Evolutionary conservation across 768 basidiomycete species (phyloP), one percentile per base, ranked within the genome.

Genomic region (Boletellus emodensis): DNA sequence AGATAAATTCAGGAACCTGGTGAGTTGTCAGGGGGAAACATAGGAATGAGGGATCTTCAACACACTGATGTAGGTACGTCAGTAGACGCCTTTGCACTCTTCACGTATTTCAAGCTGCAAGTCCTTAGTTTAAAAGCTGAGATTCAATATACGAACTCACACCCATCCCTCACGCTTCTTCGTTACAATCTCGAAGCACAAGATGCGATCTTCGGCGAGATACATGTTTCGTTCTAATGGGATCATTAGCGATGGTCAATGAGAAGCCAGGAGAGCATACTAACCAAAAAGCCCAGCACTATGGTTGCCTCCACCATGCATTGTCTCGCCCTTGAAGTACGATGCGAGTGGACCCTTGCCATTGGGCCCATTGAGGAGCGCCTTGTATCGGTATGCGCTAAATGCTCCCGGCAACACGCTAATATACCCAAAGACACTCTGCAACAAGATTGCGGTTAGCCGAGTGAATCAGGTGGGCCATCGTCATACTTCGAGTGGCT

Each of bases 51-150:
- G 6, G n/a, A 3, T 20, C 46, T 33, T 39, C 40, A 17, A 63
- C 74, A 50, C 42, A 83, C 84, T 17, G 83, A 78, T 34, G 91
- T 87, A 30, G 94, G 94, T 4, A 95, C 94, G 71, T 98, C 94
- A n/a, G 94, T 97, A 38, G 93, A 80, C 0, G 93, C 94, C 58
- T 94, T 93, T 14, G 94, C 94, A 60, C 83, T 88, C 77, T 92
- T 92, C 68, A 94, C 92, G 63, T 93, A 94, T 68, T 84, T 86
- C 59, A 91, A 71, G 14, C 87, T 89, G 54, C 43, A 32, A 43
- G 26, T 15, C 15, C 17, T 61, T 22, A 57, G 48, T 35, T 42
- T 40, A 17, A 20, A 17, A 2, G 33, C 18, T 15, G 12, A 28
- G 37, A 30, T 8, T 33, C 13, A 17, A 37, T 12, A 7, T 44